A percentile compares a stretch with the other conserved stretches of the same genome.
Evolutionary conservation across 495 filamentous ascomycete species (phyloP).

Genomic region (Tuber borchii): DNA sequence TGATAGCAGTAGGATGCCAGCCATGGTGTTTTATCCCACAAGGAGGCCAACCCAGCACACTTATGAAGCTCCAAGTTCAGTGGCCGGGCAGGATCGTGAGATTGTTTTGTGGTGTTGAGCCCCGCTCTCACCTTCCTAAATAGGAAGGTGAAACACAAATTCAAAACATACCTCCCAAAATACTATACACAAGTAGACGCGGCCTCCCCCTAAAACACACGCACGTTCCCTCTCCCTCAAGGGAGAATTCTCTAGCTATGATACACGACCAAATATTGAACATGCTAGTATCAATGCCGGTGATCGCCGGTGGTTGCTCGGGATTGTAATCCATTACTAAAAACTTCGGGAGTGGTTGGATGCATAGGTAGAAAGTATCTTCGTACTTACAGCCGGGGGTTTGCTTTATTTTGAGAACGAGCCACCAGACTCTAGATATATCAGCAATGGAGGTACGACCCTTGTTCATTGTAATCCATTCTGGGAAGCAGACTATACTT

Average conservation of each 20-base stretch:
- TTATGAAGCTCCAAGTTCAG: too few species aligned
- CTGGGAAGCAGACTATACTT: not conserved
- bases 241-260: not conserved
- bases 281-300: too few species aligned
- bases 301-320: too few species aligned
- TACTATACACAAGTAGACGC: too few species aligned
- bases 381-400: not conserved
- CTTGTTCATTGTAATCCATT: too few species aligned
- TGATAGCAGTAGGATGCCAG: too few species aligned
- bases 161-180: not conserved
- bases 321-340: not conserved
- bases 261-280: not conserved
- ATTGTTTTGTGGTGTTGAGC: too few species aligned
- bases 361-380: not conserved
- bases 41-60: too few species aligned
- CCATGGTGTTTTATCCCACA: too few species aligned
- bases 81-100: too few species aligned
- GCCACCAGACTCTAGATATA: not conserved
- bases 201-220: not conserved
- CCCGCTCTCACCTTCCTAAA: too few species aligned
- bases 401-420: not conserved
- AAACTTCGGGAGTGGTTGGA: not conserved
- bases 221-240: not conserved
- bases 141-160: too few species aligned
- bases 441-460: not conserved